Percentiles rank a stretch among this genome's conserved stretches.
These are phyloP conservation scores for Sarocladiaceae sp. DNA, from an alignment of 2,329 filamentous ascomycete species.

Conservation along the genomic window DNA sequence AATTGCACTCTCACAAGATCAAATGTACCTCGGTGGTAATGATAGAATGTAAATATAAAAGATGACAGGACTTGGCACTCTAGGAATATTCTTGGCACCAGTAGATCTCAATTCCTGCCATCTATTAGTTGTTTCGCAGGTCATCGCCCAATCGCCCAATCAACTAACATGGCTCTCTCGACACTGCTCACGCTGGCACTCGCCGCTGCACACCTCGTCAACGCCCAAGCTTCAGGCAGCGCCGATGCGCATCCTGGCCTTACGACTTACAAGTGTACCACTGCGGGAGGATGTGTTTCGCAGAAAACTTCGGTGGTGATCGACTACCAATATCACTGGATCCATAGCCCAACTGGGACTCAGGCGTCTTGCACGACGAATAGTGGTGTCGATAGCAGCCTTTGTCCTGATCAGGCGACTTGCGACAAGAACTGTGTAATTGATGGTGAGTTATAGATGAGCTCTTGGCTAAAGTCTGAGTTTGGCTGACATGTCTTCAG, in stretches of 20 bases:
- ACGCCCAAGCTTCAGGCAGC: conserved; percentile 5
- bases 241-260: conserved; percentile 6
- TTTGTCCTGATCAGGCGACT: conserved; percentile 3
- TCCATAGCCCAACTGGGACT: conserved; percentile 6
- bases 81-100: neutral
- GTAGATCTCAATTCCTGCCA: neutral
- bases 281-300: conserved; percentile 6
- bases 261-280: conserved; percentile 11
- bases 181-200: neutral
- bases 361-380: conserved; percentile 8
- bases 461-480: no score
- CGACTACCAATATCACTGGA: conserved; percentile 11
- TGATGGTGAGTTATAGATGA: neutral
- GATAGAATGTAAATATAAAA: neutral
- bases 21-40: neutral
- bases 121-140: neutral
- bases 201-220: neutral
- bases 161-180: neutral
- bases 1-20: neutral
- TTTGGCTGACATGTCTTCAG: no score
- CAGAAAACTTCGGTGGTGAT: conserved; percentile 9
- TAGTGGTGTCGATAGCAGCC: conserved; percentile 3
- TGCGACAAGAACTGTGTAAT: conserved; percentile 9
- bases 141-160: no score
- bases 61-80: neutral